Evolutionary conservation across 805 yeast species (phyloP), one percentile per base, ranked within the genome.

Genomic region (Zygotorulaspora florentina): DNA sequence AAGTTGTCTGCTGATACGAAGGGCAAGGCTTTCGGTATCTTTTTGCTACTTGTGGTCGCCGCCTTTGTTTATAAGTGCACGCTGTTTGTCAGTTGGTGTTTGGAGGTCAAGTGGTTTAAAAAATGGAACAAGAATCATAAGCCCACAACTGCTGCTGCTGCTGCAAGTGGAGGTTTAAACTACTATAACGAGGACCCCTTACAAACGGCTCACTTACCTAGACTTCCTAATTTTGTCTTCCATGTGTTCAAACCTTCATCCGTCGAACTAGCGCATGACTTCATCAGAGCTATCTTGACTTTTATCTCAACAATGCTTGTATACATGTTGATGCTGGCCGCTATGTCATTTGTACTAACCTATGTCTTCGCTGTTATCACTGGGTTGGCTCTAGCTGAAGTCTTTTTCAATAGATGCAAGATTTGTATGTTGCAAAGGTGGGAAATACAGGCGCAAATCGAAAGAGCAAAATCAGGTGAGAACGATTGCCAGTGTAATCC

Each of bases 241-340:
- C 64, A 60, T 35, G 53, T 62, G 4, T 61, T 59, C 39, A 57
- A 57, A 8, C 67, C 68, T 16, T 54, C 62, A 7, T 47, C 54
- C 36, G 53, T 48, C 15, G 65, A 59, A 20, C 48, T 64, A 16
- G 51, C 47, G 13, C 66, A 65, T 34, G 88, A 85, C 65, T 38
- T 74, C 3, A 69, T 83, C 6, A 70, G 91, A 55, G 64, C 82
- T 13, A 29, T 74, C 0, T 52, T 85, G 18, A 74, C 81, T 9
- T 80, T 85, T 51, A 60, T 79, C 13, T 77, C 85, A 2, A 83
- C 85, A 16, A 70, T 84, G 73, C 59, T 85, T 40, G 82, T 85
- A 10, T 85, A 81, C 59, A 83, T 83, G 29, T 65, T 85, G 56
- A 85, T 85, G 95, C 73, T 85, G 67, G 89, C 81, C 12, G 84